Evolutionary conservation across 371 early-diverging fungal species (phyloP).

Genomic region (Ordospora pajunii): DNA sequence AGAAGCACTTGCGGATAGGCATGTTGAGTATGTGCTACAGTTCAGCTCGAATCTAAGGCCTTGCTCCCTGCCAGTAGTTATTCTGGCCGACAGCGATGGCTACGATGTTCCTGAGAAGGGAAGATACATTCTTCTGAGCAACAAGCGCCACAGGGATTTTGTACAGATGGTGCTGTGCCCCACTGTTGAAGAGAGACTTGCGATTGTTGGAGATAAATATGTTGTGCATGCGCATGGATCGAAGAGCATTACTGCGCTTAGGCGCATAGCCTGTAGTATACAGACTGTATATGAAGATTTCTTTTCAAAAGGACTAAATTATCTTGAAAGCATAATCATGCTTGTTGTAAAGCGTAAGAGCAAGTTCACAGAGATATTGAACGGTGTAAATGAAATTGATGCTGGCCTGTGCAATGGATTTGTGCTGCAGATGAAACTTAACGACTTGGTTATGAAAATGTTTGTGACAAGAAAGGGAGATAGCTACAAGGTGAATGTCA

Average conservation of each 20-base stretch:
- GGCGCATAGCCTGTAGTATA: not conserved
- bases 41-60: not conserved
- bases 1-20: not conserved
- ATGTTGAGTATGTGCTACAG: not conserved
- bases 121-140: not conserved
- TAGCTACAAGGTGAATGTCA: not conserved
- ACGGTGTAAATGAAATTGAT: not conserved
- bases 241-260: not conserved
- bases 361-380: not conserved
- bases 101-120: not conserved
- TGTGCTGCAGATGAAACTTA: not conserved
- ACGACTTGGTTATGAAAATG: not conserved
- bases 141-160: not conserved
- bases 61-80: not conserved
- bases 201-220: not conserved
- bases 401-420: not conserved
- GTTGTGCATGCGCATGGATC: not conserved
- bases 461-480: conserved; percentile 1
- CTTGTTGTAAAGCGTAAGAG: not conserved
- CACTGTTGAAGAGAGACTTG: not conserved
- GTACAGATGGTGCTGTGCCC: not conserved
- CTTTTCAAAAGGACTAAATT: not conserved
- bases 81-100: not conserved
- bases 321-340: conserved; percentile 4
- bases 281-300: not conserved